A percentile compares a stretch with the other conserved stretches of the same genome.
phyloP scores from a whole-genome alignment of 371 early-diverging fungal genomes.

The Conidiobolus incongruus region DNA sequence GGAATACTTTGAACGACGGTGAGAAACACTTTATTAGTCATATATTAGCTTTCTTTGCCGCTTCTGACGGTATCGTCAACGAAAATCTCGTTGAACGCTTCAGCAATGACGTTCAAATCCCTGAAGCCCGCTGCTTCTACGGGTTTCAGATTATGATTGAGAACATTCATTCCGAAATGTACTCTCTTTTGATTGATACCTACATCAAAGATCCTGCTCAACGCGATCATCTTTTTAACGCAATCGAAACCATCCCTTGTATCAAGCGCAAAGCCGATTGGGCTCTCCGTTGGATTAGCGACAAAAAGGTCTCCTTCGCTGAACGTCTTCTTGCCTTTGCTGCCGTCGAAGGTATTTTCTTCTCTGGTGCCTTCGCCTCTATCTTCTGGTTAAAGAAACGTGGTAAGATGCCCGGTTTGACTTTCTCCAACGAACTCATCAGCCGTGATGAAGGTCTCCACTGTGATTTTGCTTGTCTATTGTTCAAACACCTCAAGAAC shows the following conservation, averaged over 20 bases:
- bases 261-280: slow-evolving; percentile 97
- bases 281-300: slow-evolving; percentile 95
- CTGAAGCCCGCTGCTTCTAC: slow-evolving; percentile 97
- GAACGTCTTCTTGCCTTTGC: slow-evolving; percentile 97
- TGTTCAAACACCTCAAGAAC: slow-evolving; percentile 70
- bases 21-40: slow-evolving; percentile 95
- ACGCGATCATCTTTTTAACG: slow-evolving; percentile 84
- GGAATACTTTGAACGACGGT: slow-evolving; percentile 76
- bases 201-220: slow-evolving; percentile 86
- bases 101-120: slow-evolving; percentile 91
- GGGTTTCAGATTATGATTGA: slow-evolving; percentile 99
- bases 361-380: slow-evolving; percentile 96
- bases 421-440: slow-evolving; percentile 98
- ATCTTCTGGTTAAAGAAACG: slow-evolving; percentile 99
- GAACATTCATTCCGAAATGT: slow-evolving; percentile 99
- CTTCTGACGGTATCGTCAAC: slow-evolving; percentile 98
- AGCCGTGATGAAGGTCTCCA: slow-evolving; percentile 99
- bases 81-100: slow-evolving; percentile 97
- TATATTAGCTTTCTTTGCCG: slow-evolving; percentile 99
- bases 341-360: slow-evolving; percentile 99
- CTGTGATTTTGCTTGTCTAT: slow-evolving; percentile 97
- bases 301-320: slow-evolving; percentile 68
- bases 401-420: slow-evolving; percentile 98
- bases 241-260: slow-evolving; percentile 93
- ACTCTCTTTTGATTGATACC: slow-evolving; percentile 95